A percentile compares a stretch with the other conserved stretches of the same genome.
These are phyloP conservation scores for Glaciozyma martinii DNA, from an alignment of 768 basidiomycete species.

Conservation along the genomic window DNA sequence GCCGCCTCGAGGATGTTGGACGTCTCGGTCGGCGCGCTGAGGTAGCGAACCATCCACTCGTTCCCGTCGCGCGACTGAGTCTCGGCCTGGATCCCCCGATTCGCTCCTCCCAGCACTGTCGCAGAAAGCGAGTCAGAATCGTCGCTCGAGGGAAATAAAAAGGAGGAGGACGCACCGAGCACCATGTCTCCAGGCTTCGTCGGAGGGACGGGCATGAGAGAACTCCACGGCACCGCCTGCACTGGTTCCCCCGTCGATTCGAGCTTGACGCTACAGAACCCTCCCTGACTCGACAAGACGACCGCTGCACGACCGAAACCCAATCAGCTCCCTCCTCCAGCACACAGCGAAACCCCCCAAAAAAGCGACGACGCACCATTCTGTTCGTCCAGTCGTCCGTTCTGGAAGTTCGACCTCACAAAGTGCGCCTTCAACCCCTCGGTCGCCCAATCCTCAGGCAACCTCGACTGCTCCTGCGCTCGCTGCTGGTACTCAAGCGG, in stretches of 20 bases:
- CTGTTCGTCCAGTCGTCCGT: conserved; percentile 11
- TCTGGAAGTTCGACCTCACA: conserved; percentile 16
- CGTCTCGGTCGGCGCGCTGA: too few relatives aligned
- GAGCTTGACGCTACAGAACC: conserved; percentile 14
- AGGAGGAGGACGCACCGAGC: too few relatives aligned
- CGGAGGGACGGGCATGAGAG: too few relatives aligned
- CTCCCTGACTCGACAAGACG: not conserved
- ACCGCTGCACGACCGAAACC: not conserved
- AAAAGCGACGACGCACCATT: conserved; percentile 17
- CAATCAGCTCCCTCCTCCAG: not conserved
- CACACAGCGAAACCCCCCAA: not conserved
- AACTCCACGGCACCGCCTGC: not conserved
- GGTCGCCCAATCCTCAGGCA: conserved; percentile 20
- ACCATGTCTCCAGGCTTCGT: too few relatives aligned
- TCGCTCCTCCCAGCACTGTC: too few relatives aligned
- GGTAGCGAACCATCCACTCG: too few relatives aligned
- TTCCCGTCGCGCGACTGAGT: too few relatives aligned
- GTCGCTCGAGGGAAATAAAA: too few relatives aligned
- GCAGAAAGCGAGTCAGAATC: too few relatives aligned
- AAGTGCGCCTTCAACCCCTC: conserved; percentile 5
- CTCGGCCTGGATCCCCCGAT: too few relatives aligned
- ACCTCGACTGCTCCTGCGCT: not conserved
- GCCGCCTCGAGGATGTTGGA: too few relatives aligned
- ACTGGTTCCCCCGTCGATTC: conserved; percentile 21
- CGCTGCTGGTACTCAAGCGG: conserved; percentile 17